phyloP scores from a whole-genome alignment of 2,329 filamentous ascomycete genomes.

The Alternaria angustiovoidea region DNA sequence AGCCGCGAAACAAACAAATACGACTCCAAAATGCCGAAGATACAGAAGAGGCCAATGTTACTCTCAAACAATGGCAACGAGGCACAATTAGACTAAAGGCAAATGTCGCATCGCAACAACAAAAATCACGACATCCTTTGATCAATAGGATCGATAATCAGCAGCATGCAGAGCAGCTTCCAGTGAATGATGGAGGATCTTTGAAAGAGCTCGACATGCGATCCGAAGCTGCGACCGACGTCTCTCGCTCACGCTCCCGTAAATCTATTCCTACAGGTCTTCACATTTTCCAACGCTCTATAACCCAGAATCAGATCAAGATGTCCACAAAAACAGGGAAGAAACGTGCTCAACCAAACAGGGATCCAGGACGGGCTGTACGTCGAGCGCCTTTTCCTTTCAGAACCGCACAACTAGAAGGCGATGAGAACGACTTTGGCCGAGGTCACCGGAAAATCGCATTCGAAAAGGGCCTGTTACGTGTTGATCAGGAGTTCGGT shows the following conservation, averaged over 20 bases:
- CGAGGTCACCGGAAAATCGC: slow-evolving; percentile 46
- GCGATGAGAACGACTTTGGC: slow-evolving; percentile 51
- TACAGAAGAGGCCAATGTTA: slow-evolving; percentile 62
- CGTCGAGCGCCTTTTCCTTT: slow-evolving; percentile 21
- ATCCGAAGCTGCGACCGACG: slow-evolving; percentile 2
- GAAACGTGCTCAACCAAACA: background rate
- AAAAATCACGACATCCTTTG: slow-evolving; percentile 23
- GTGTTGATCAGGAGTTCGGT: slow-evolving; percentile 39
- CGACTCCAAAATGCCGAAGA: slow-evolving; percentile 61
- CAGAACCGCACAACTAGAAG: slow-evolving; percentile 54
- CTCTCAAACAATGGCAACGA: slow-evolving; percentile 60
- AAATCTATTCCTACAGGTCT: slow-evolving; percentile 16
- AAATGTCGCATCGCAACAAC: slow-evolving; percentile 8
- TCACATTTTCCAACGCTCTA: slow-evolving; percentile 20
- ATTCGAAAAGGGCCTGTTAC: slow-evolving; percentile 47
- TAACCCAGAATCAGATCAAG: slow-evolving; percentile 1
- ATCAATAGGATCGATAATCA: slow-evolving; percentile 29
- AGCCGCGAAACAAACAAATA: slow-evolving; percentile 61
- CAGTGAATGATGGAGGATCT: background rate
- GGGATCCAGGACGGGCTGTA: background rate
- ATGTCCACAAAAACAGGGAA: slow-evolving; percentile 7
- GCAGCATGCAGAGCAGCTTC: slow-evolving; percentile 15
- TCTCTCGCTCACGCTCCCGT: background rate
- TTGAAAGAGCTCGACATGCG: slow-evolving; percentile 2
- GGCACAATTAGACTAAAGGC: slow-evolving; percentile 48